Conservation (phyloP, 1,284 basidiomycete species). For the Leucoagaricus sp. region DNA sequence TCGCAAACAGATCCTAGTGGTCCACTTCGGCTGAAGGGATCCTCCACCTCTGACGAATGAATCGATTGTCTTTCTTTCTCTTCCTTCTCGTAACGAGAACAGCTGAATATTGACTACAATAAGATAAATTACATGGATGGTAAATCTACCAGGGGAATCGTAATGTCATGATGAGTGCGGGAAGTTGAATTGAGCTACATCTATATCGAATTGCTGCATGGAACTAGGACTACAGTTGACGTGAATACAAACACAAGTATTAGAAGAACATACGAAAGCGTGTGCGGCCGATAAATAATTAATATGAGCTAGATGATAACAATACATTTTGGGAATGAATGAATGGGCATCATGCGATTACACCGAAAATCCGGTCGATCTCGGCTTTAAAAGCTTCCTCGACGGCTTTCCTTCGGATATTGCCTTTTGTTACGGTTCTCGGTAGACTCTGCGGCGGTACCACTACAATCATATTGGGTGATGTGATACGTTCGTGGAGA, state of each 20-base stretch:
- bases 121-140: too few species aligned
- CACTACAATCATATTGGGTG: conserved; percentile 57
- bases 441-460: conserved; percentile 59
- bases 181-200: conserved; percentile 7
- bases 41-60: too few species aligned
- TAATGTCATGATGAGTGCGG: background rate
- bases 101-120: too few species aligned
- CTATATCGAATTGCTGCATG: too few species aligned
- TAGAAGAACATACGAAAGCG: background rate
- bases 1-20: too few species aligned
- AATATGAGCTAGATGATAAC: background rate
- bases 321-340: background rate
- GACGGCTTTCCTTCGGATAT: conserved; percentile 66
- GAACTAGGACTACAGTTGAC: too few species aligned
- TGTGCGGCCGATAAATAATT: background rate
- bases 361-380: conserved; percentile 54
- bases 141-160: too few species aligned
- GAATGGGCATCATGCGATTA: background rate
- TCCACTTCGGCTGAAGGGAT: too few species aligned
- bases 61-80: too few species aligned
- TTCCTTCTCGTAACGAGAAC: too few species aligned
- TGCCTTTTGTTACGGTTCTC: conserved; percentile 71
- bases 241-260: too few species aligned
- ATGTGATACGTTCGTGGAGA: conserved; percentile 67
- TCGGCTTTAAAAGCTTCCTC: conserved; percentile 55